These are phyloP conservation scores for Auxenochlorella pyrenoidosa DNA, from an alignment of 139 green algal species.

Conservation along the genomic window DNA sequence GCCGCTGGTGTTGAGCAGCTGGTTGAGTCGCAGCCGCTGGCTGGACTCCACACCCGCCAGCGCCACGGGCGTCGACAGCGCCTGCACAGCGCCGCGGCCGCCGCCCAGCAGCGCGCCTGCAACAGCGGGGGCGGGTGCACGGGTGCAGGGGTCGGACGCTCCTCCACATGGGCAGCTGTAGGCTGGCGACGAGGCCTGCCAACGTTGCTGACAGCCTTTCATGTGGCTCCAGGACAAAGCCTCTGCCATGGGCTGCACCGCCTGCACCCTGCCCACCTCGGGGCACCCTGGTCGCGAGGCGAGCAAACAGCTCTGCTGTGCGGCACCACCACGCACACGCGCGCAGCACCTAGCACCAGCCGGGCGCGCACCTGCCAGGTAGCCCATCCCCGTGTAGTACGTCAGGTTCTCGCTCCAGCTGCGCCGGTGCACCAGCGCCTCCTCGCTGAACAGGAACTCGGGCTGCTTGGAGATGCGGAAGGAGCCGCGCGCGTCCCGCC, in stretches of 20 bases:
- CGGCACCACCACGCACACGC: background rate
- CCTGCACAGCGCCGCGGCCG: constrained; percentile 41
- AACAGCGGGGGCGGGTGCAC: background rate
- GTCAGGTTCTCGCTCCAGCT: constrained; percentile 90
- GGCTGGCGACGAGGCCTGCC: too few relatives aligned
- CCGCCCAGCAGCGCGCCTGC: constrained; percentile 61
- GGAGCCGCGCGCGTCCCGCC: constrained; percentile 18
- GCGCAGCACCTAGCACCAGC: background rate
- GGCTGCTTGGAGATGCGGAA: constrained; percentile 78
- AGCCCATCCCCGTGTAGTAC: constrained; percentile 91
- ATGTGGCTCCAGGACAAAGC: too few relatives aligned
- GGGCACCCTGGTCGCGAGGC: too few relatives aligned
- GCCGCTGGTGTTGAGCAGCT: constrained; percentile 81
- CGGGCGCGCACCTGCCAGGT: constrained; percentile 70
- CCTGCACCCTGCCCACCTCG: too few relatives aligned
- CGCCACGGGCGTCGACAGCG: constrained; percentile 44
- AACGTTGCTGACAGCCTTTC: too few relatives aligned
- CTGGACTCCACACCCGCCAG: constrained; percentile 40
- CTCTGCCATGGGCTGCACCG: too few relatives aligned
- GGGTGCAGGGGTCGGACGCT: too few relatives aligned
- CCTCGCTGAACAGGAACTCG: constrained; percentile 92
- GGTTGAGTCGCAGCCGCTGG: constrained; percentile 69
- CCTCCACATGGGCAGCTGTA: too few relatives aligned
- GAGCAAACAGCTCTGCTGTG: too few relatives aligned
- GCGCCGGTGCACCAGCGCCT: constrained; percentile 74